phyloP scores from a whole-genome alignment of 192 early-diverging fungal genomes.

The Lunasporangiospora selenospora region DNA sequence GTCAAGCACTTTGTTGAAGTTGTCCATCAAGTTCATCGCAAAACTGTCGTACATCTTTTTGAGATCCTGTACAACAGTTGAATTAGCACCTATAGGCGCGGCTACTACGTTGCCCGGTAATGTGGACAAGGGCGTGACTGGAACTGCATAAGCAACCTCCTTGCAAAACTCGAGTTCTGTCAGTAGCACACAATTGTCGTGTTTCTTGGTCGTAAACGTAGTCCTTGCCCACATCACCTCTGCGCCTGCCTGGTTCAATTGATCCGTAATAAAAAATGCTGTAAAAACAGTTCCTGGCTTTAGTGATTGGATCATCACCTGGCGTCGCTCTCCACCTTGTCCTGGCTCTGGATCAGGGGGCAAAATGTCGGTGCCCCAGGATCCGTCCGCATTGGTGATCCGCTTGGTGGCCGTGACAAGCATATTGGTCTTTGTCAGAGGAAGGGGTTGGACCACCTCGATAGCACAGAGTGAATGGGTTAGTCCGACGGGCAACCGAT shows the following conservation, averaged over 20 bases:
- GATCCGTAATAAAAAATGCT: constrained; percentile 49
- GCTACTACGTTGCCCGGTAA: constrained; percentile 7
- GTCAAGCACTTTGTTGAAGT: constrained; percentile 51
- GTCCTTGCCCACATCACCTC: constrained; percentile 25
- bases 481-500: constrained; percentile 36
- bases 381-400: constrained; percentile 45
- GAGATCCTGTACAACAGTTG: constrained; percentile 21
- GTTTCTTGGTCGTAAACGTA: constrained; percentile 26
- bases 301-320: constrained; percentile 34
- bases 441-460: constrained; percentile 33
- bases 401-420: constrained; percentile 42
- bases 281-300: constrained; percentile 47
- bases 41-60: constrained; percentile 56
- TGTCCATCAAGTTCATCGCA: constrained; percentile 43
- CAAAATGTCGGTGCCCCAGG: constrained; percentile 29
- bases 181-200: constrained; percentile 55
- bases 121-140: constrained; percentile 30
- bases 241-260: constrained; percentile 25
- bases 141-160: constrained; percentile 63
- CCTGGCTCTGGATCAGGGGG: constrained; percentile 44
- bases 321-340: constrained; percentile 18
- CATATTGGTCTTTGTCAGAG: constrained; percentile 40
- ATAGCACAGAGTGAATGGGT: constrained; percentile 57
- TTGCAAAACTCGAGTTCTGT: constrained; percentile 57
- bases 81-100: not conserved